Evolutionary conservation across 768 basidiomycete genomes (phyloP), one percentile per base, ranked within the genome.

Genomic region (Mycena belliarum): DNA sequence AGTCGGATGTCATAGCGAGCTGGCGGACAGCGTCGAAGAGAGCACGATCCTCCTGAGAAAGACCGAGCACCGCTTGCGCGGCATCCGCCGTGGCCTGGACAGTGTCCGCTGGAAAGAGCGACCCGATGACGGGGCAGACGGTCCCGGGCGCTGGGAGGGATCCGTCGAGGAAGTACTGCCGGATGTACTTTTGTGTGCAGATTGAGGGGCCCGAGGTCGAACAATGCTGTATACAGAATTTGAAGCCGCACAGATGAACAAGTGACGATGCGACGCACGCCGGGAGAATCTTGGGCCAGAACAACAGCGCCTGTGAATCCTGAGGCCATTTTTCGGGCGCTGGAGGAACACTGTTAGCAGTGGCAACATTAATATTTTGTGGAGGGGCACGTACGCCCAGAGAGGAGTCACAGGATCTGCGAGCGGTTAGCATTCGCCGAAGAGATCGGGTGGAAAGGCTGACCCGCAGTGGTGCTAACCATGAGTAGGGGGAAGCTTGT

Each of bases 391-490:
- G 11, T 59, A 66, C 66, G 41, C 44, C 44, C 26, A 21, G 1
- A 68, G 47, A 6, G 67, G 60, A n/a, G 63, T 63, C 7, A 60
- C 61, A 4, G 63, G 67, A 56, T 66, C 65, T 65, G 42, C 9
- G 23, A 6, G 25, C 8, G 5, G 26, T 21, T 33, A 29, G 20
- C n/a, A 21, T 28, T 32, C 11, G 33, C 11, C 16, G 7, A 4
- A 3, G 4, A 16, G 26, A 6, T 3, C 4, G 15, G 1, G 26
- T 21, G 2, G 40, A 70, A 15, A 73, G 48, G 47, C 70, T 75
- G 29, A 60, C 62, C 62, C 4, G 50, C 51, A 7, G 62, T 63
- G 49, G 53, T 63, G 18, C 58, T 48, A 28, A 42, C 2, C 6
- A 57, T 56, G 8, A 68, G 55, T 42, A 28, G 40, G 1, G 37